These are phyloP conservation scores for Prunus mira DNA, from an alignment of 306 rosid species.

Conservation along the genomic window DNA sequence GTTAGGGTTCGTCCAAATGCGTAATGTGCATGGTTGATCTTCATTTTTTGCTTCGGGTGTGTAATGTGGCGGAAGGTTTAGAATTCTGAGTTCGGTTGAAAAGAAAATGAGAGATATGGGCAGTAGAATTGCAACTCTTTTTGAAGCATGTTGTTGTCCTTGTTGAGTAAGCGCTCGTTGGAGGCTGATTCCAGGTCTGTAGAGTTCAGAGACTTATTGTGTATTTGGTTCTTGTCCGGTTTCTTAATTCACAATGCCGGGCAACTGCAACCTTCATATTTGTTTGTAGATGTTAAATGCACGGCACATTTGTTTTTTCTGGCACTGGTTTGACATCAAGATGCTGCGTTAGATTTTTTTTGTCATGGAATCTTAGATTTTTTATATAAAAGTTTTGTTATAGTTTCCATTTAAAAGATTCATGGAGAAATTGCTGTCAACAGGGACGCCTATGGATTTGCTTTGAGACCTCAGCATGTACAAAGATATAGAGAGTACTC, in stretches of 20 bases:
- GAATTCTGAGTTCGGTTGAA: slow-evolving; percentile 30
- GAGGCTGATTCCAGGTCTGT: slow-evolving; percentile 93
- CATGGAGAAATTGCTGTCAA: not conserved
- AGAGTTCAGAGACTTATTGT: not conserved
- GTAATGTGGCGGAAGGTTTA: slow-evolving; percentile 36
- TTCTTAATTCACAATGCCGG: not conserved
- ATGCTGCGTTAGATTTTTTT: not conserved
- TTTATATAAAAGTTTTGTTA: not conserved
- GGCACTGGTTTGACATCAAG: not conserved
- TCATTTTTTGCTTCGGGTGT: slow-evolving; percentile 15
- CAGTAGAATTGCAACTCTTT: slow-evolving; percentile 46
- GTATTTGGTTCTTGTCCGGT: not conserved
- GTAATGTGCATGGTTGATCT: slow-evolving; percentile 21
- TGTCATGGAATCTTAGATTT: not conserved
- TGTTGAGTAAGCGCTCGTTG: slow-evolving; percentile 87
- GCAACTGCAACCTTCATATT: not conserved
- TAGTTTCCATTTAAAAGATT: not conserved
- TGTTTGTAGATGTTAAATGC: not conserved
- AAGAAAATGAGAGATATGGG: slow-evolving; percentile 59
- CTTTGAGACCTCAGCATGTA: slow-evolving; percentile 84
- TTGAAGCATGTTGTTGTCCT: slow-evolving; percentile 96
- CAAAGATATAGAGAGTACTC: slow-evolving; percentile 72
- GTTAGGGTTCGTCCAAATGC: not conserved
- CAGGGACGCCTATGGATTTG: slow-evolving; percentile 94
- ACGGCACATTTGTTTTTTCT: not conserved